A percentile compares a stretch with the other conserved stretches of the same genome.
Conservation (phyloP, 73 alveolate species). For the Effrenium voratum region DNA sequence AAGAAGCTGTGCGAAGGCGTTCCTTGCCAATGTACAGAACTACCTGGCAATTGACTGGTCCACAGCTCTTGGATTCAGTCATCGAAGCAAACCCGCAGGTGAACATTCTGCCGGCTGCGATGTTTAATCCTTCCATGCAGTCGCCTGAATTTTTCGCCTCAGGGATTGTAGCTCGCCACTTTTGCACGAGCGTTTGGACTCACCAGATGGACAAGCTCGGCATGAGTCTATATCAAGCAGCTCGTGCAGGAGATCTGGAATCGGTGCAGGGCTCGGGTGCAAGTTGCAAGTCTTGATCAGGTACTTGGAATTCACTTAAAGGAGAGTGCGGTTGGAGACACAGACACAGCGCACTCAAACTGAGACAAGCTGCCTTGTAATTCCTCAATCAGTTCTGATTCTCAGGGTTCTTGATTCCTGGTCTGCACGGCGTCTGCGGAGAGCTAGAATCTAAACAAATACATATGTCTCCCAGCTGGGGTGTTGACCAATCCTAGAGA, state of each 20-base stretch:
- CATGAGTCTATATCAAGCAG: conserved; percentile 53
- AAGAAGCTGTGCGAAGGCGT: not conserved
- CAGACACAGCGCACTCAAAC: too few species aligned
- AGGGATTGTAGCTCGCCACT: conserved; percentile 50
- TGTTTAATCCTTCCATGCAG: conserved; percentile 10
- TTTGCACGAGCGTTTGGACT: conserved; percentile 86
- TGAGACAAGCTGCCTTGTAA: too few species aligned
- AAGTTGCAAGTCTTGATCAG: too few species aligned
- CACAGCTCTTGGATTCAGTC: conserved; percentile 25
- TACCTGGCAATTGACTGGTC: conserved; percentile 79
- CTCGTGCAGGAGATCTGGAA: not conserved
- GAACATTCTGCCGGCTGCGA: conserved; percentile 9
- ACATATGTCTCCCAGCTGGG: too few species aligned
- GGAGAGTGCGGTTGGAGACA: too few species aligned
- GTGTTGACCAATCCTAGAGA: too few species aligned
- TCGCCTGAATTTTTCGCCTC: not conserved
- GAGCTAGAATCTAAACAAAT: too few species aligned
- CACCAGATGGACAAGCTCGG: conserved; percentile 51
- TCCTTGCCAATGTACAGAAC: not conserved
- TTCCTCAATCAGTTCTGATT: too few species aligned
- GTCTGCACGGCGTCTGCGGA: too few species aligned
- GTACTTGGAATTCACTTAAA: too few species aligned
- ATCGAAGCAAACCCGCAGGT: not conserved
- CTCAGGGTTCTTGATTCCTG: too few species aligned
- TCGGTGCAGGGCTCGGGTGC: not conserved